Percentiles rank a stretch among this genome's conserved stretches.
These are phyloP conservation scores for Knoxia roxburghii DNA, from an alignment of 257 asterid species.

Conservation along the genomic window DNA sequence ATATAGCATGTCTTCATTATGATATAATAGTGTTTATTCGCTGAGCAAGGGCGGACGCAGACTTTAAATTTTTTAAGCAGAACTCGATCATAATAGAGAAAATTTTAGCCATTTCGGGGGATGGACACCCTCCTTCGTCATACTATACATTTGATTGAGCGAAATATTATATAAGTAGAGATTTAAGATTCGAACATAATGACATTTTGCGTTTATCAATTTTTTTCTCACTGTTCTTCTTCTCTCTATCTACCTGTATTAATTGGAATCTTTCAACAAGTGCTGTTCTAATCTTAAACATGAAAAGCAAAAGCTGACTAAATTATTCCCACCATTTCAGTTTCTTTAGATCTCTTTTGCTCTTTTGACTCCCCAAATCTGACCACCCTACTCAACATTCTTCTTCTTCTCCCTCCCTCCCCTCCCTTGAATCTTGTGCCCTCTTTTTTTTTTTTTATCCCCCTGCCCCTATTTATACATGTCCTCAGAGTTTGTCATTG, in stretches of 20 bases:
- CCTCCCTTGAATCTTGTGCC: conserved; percentile 9
- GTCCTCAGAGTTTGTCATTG: conserved; percentile 1
- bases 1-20: no score
- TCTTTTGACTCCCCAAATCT: conserved; percentile 42
- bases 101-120: no score
- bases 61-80: no score
- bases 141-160: no score
- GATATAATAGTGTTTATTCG: no score
- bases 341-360: conserved; percentile 28
- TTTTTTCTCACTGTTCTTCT: conserved; percentile 10
- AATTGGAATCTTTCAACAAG: conserved; percentile 25
- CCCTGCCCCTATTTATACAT: conserved; percentile 16
- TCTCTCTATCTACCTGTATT: conserved; percentile 12
- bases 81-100: no score
- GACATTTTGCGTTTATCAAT: no score
- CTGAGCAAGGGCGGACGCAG: no score
- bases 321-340: conserved; percentile 33
- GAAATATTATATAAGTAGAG: no score
- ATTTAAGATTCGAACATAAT: no score
- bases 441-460: no score
- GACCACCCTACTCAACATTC: conserved; percentile 1
- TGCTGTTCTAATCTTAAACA: conserved; percentile 16
- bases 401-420: conserved; percentile 1
- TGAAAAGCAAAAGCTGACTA: conserved; percentile 37
- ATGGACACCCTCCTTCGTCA: no score